Evolutionary conservation across 768 basidiomycete species (phyloP).

Genomic region (Termitomyces sp.): DNA sequence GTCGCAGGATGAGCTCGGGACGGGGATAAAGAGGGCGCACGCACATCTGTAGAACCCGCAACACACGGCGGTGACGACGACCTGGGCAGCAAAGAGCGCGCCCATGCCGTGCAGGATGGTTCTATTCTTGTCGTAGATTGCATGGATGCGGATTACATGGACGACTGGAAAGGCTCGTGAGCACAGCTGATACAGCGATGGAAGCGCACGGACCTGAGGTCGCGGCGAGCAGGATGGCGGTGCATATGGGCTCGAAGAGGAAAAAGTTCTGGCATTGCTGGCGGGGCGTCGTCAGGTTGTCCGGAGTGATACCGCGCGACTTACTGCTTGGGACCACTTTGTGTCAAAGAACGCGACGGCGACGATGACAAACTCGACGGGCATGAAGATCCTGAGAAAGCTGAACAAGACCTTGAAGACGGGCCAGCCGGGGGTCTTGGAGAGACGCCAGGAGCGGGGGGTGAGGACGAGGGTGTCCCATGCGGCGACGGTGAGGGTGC

Average conservation of each 20-base stretch:
- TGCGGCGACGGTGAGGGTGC: conserved; percentile 83
- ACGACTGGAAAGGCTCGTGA: conserved; percentile 34
- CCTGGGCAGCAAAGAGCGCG: conserved; percentile 57
- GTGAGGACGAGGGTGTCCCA: conserved; percentile 88
- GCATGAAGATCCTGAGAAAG: conserved; percentile 73
- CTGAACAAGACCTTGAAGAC: conserved; percentile 71
- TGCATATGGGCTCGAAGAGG: conserved; percentile 84
- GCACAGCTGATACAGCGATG: not conserved
- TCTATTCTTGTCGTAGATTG: conserved; percentile 67
- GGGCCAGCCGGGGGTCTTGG: conserved; percentile 66
- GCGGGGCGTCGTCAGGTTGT: not conserved
- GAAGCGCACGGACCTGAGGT: conserved; percentile 42
- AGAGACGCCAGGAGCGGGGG: conserved; percentile 70
- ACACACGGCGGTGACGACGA: conserved; percentile 66
- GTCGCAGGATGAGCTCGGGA: conserved; percentile 1
- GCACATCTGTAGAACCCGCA: conserved; percentile 76
- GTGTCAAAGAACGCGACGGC: conserved; percentile 85
- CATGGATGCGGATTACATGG: conserved; percentile 75
- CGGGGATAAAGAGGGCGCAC: conserved; percentile 16
- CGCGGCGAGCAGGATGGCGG: conserved; percentile 73
- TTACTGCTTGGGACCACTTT: conserved; percentile 49
- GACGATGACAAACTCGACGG: conserved; percentile 71
- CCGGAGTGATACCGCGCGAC: conserved; percentile 7
- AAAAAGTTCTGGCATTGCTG: conserved; percentile 67
- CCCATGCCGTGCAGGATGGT: conserved; percentile 51